These are phyloP conservation scores for Flaveria trinervia DNA, from an alignment of 129 eudicot genomes.

Conservation along the genomic window DNA sequence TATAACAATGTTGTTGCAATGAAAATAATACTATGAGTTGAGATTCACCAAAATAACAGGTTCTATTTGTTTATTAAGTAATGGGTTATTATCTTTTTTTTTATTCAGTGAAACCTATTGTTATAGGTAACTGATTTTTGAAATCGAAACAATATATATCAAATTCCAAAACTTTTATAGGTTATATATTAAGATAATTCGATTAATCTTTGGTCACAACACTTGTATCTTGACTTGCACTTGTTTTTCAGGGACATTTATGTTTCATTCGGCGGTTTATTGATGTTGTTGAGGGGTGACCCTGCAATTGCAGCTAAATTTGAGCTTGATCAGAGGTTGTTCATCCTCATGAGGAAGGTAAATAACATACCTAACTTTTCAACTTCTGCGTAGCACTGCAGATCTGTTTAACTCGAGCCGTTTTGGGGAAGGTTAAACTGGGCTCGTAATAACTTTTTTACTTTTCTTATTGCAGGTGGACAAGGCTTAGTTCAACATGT, in stretches of 20 bases:
- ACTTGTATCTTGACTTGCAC: not conserved
- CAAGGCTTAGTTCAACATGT: constrained; percentile 37
- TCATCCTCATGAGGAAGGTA: constrained; percentile 90
- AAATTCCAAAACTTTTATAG: not conserved
- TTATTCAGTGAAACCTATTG: not conserved
- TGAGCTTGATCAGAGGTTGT: constrained; percentile 94
- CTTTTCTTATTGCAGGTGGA: constrained; percentile 34
- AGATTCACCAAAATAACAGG: not conserved
- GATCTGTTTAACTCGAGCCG: not conserved
- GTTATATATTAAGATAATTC: not conserved
- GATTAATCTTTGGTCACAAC: not conserved
- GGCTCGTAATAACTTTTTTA: not conserved
- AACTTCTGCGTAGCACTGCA: not conserved
- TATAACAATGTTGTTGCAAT: not conserved
- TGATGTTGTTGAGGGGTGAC: constrained; percentile 90
- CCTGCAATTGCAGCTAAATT: constrained; percentile 73
- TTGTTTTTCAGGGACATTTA: constrained; percentile 61
- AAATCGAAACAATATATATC: not conserved
- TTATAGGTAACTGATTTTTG: not conserved
- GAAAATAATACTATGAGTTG: not conserved
- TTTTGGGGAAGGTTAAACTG: not conserved
- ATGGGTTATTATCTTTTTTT: not conserved
- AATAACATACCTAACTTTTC: not conserved
- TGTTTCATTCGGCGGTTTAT: constrained; percentile 86
- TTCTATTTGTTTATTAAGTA: not conserved